Percentiles rank a stretch among this genome's conserved stretches.
These are phyloP conservation scores for Yamadazyma songkhlaensis DNA, from an alignment of 1,139 yeast species.

Conservation along the genomic window DNA sequence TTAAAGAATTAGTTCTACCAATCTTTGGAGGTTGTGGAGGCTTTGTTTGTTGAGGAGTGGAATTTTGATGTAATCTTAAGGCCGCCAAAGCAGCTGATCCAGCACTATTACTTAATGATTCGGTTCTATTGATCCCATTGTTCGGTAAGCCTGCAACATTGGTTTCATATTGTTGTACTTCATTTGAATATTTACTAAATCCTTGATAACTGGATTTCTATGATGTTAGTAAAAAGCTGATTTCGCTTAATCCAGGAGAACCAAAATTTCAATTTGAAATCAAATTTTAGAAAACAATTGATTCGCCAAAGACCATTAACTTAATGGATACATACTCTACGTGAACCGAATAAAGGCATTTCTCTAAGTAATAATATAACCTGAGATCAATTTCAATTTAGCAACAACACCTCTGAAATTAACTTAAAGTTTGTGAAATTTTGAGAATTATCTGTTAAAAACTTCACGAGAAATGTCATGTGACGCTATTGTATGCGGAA, in stretches of 20 bases:
- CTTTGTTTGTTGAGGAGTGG: conserved; percentile 3
- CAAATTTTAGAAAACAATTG: no score
- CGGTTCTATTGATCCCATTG: conserved; percentile 14
- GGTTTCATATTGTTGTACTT: conserved; percentile 26
- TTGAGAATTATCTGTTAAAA: no score
- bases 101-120: conserved; percentile 24
- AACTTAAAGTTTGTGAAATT: no score
- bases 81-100: conserved; percentile 51
- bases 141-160: conserved; percentile 26
- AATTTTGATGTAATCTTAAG: conserved; percentile 28
- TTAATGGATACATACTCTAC: conserved; percentile 12
- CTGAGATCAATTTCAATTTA: no score
- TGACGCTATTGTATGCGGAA: no score
- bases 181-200: conserved; percentile 36
- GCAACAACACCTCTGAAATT: no score
- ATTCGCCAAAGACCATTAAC: no score
- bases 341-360: conserved; percentile 15
- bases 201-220: conserved; percentile 27
- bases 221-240: conserved; percentile 3
- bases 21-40: neutral
- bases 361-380: no score
- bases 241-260: no score
- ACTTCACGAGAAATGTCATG: no score
- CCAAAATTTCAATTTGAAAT: no score
- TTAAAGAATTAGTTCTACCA: conserved; percentile 16